A percentile compares a stretch with the other conserved stretches of the same genome.
These are phyloP conservation scores for Setomelanomma holmii DNA, from an alignment of 2,329 filamentous ascomycete genomes.

Conservation along the genomic window DNA sequence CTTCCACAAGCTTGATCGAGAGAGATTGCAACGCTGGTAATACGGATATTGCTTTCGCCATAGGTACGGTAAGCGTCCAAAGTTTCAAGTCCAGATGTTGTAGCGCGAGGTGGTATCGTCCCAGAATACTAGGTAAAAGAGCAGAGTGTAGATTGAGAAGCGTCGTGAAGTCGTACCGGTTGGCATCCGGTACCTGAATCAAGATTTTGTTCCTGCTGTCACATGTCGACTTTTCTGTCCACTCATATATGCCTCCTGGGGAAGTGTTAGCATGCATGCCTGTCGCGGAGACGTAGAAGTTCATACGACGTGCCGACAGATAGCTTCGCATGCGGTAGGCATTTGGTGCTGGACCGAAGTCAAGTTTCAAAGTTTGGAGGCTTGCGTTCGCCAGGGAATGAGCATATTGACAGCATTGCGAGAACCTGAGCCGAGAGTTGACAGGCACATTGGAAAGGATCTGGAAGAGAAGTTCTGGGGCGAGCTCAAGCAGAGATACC, in stretches of 20 bases:
- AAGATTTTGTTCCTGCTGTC: neutral
- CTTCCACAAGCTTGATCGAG: slow-evolving; percentile 33
- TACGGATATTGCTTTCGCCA: slow-evolving; percentile 29
- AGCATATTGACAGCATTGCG: slow-evolving; percentile 35
- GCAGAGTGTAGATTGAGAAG: slow-evolving; percentile 39
- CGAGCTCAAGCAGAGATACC: slow-evolving; percentile 34
- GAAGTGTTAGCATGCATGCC: neutral
- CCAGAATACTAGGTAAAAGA: slow-evolving; percentile 32
- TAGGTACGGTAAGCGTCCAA: slow-evolving; percentile 34
- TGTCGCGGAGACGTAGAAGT: neutral
- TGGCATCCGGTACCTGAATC: slow-evolving; percentile 16
- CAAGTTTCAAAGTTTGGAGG: slow-evolving; percentile 74
- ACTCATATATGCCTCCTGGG: neutral
- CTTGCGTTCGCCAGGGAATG: slow-evolving; percentile 39
- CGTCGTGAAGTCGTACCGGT: slow-evolving; percentile 23
- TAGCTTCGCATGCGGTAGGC: slow-evolving; percentile 53
- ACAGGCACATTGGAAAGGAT: slow-evolving; percentile 43
- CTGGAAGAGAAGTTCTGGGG: slow-evolving; percentile 43
- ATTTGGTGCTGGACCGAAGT: slow-evolving; percentile 72
- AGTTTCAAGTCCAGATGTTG: slow-evolving; percentile 36
- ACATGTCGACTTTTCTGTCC: neutral
- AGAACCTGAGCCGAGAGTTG: slow-evolving; percentile 42
- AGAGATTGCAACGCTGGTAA: slow-evolving; percentile 30
- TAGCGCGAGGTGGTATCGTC: slow-evolving; percentile 32
- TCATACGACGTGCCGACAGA: slow-evolving; percentile 17